Conservation (phyloP, 2,329 filamentous ascomycete genomes). For the Fusarium zealandicum region DNA sequence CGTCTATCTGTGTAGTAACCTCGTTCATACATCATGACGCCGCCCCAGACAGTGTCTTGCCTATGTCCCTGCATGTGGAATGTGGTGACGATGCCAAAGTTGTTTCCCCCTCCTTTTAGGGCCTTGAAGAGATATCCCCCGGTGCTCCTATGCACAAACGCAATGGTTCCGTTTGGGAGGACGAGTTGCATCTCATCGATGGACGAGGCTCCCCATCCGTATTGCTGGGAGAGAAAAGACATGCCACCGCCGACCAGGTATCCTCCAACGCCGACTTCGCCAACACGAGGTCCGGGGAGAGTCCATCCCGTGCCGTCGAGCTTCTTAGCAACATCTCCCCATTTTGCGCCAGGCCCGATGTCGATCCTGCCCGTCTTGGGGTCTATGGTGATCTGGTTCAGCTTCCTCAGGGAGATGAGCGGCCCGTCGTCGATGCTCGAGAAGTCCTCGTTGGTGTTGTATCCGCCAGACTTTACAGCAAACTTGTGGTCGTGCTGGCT, state of each 20-base stretch:
- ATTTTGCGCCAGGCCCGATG: slow-evolving; percentile 56
- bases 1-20: slow-evolving; percentile 41
- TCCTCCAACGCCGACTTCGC: slow-evolving; percentile 57
- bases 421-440: slow-evolving; percentile 59
- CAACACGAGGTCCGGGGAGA: slow-evolving; percentile 54
- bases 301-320: slow-evolving; percentile 53
- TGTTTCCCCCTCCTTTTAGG: slow-evolving; percentile 64
- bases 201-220: slow-evolving; percentile 60
- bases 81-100: slow-evolving; percentile 59
- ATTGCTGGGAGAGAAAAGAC: slow-evolving; percentile 59
- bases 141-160: slow-evolving; percentile 51
- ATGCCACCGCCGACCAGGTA: slow-evolving; percentile 61
- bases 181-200: slow-evolving; percentile 60
- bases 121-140: slow-evolving; percentile 60
- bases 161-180: slow-evolving; percentile 56
- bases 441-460: slow-evolving; percentile 62
- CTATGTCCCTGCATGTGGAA: slow-evolving; percentile 54
- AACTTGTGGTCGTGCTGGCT: slow-evolving; percentile 57
- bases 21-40: slow-evolving; percentile 49
- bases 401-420: slow-evolving; percentile 56
- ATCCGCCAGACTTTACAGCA: slow-evolving; percentile 64
- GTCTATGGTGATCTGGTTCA: slow-evolving; percentile 52
- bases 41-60: slow-evolving; percentile 53
- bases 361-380: slow-evolving; percentile 47
- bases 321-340: slow-evolving; percentile 50